Evolutionary conservation across 345 rosid genomes (phyloP).

Genomic region (Excoecaria agallocha): DNA sequence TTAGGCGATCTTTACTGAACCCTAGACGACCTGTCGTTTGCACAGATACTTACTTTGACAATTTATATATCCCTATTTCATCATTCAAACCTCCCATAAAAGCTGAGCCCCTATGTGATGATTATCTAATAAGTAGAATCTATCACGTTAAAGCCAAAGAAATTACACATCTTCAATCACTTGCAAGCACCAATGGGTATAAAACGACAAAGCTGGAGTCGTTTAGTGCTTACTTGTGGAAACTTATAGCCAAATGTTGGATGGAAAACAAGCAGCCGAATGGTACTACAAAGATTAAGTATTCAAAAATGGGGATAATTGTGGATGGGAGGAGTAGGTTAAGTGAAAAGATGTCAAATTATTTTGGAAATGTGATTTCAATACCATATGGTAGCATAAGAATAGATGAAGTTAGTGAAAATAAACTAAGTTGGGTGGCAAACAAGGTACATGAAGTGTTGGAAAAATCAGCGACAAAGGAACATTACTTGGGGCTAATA

Average conservation of each 20-base stretch:
- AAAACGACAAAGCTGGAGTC: slow-evolving; percentile 64
- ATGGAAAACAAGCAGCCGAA: background rate
- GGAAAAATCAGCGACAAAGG: slow-evolving; percentile 35
- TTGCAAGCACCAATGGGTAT: slow-evolving; percentile 36
- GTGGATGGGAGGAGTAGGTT: slow-evolving; percentile 66
- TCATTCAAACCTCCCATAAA: slow-evolving; percentile 38
- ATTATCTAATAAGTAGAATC: slow-evolving; percentile 50
- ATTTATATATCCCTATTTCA: slow-evolving; percentile 48
- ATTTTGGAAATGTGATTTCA: slow-evolving; percentile 71
- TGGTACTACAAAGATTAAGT: background rate
- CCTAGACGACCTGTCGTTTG: slow-evolving; percentile 44
- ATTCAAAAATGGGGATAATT: slow-evolving; percentile 56
- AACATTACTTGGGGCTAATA: slow-evolving; percentile 65
- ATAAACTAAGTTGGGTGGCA: slow-evolving; percentile 52
- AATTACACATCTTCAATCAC: slow-evolving; percentile 37
- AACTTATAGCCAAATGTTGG: slow-evolving; percentile 45
- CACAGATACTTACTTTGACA: slow-evolving; percentile 38
- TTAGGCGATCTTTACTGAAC: slow-evolving; percentile 54
- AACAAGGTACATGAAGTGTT: slow-evolving; percentile 49
- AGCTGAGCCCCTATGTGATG: background rate
- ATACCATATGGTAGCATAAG: slow-evolving; percentile 46
- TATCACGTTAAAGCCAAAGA: slow-evolving; percentile 42
- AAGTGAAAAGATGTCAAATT: slow-evolving; percentile 24
- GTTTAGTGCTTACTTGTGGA: slow-evolving; percentile 65
- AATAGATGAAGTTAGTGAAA: slow-evolving; percentile 32